Base-by-base conservation (phyloP, 768 basidiomycete genomes). In the Panaeolus cyanescens region DNA sequence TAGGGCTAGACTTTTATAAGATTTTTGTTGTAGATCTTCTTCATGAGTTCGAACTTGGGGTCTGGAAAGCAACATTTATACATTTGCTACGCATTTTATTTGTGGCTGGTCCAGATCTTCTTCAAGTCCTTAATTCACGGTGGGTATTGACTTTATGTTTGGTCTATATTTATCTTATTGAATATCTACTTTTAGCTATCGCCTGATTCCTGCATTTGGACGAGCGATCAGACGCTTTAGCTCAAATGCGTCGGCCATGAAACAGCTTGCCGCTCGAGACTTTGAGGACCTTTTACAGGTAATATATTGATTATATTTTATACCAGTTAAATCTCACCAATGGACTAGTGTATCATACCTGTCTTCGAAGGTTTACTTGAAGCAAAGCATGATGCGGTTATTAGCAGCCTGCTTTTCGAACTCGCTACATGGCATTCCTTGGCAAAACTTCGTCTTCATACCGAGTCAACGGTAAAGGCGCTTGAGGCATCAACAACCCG, bases 361-460 rank as follows among this genome's bases (percentile, higher is more conserved):
- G 73, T 67, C 0, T 72, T 80, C 13, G 73, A 80, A 15, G 78
- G 72, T 10, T 66, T 82, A 0, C 62, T 82, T 0, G 70, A 66
- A 1, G 56, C 64, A 0, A 57, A 59, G 0, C 69, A 78, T 32
- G 69, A 78, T 20, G 9, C 59, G 2, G 58, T 62, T 2, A 59
- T 80, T 4, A 62, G 70, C 15, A 70, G 75, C 25, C 61, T 80
- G 0, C 65, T 82, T 1, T 82, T 73, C 61, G 39, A 60, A 13
- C 58, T 74, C 3, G 71, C 69, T 0, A 63, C 67, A 17, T 80
- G 78, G 79, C 80, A 81, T 64, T 70, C 70, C 1, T 68, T 76
- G n/a, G 77, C 76, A 1, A 82, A 82, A 59, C 68, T 81, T 1
- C 71, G 73, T 7, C 39, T 79, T 54, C 80, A 81, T 58, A 77